Evolutionary conservation across 257 asterid species (phyloP), one percentile per base, ranked within the genome.

Genomic region (Verbascum thapsus): DNA sequence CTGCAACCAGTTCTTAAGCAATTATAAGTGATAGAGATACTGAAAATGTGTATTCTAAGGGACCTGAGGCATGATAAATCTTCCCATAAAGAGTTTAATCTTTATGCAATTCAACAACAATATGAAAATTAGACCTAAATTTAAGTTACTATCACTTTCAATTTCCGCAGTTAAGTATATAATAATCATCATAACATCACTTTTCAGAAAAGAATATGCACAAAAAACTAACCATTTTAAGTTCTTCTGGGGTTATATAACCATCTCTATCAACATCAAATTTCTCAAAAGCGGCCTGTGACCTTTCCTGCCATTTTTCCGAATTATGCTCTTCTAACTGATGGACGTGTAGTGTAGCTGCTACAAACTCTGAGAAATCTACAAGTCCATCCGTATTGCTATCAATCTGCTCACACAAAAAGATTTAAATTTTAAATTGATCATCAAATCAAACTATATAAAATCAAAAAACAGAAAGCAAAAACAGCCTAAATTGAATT

Each of bases 241-340:
- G 96, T 71, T 94, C 99, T 11, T 94, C 96, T 1, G 95, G 84
- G 34, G 96, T 94, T 65, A 94, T 94, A 66, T 61, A 90, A 62
- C 99, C 99, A 71, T 94, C 96, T 81, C 72, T 75, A 73, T 94
- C 99, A 16, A 87, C 92, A 23, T 94, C 99, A 58, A 94, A 94
- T 76, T 94, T 85, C 45, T 90, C 94, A 61, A 94, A 94, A 68
- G 99, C 99, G 53, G 90, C 79, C 70, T 74, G 90, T 7, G 97
- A 90, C 61, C 90, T 76, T 55, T 82, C 80, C 42, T 82, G 91
- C 99, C 99, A 94, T 72, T 82, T 85, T 48, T 72, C 91, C 0
- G 87, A 74, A 74, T 87, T 76, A 58, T 94, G 97, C 83, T 90
- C 99, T 76, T 90, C 95, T 77, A 94, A 63, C 62, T 94, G 99